phyloP scores from a whole-genome alignment of 129 eudicot genomes.

The Pseudognaphalium luteoalbum region DNA sequence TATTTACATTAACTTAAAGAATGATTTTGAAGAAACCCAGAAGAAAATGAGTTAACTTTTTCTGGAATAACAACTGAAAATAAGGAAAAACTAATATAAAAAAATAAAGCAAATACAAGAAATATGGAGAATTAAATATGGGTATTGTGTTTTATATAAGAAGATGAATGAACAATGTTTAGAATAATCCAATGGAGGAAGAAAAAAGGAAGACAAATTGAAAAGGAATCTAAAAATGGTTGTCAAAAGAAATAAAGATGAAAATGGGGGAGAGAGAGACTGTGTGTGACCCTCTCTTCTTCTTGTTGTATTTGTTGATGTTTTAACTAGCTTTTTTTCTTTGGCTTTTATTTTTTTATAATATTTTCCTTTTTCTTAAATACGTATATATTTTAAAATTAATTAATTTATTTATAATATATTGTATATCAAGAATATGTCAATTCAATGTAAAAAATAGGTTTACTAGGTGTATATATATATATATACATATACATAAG shows the following conservation, averaged over 20 bases:
- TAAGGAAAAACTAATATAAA: not conserved
- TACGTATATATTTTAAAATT: not conserved
- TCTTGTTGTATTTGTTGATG: slow-evolving; percentile 16
- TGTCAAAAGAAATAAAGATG: slow-evolving; percentile 23
- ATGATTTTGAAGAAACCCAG: not conserved
- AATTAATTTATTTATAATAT: not conserved
- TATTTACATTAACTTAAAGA: slow-evolving; percentile 1
- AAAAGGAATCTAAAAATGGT: slow-evolving; percentile 18
- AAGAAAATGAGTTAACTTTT: slow-evolving; percentile 6
- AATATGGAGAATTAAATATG: not conserved
- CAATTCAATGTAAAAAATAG: no score
- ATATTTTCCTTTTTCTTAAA: not conserved
- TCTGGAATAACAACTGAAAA: not conserved
- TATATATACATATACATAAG: no score
- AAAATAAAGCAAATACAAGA: not conserved
- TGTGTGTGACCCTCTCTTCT: slow-evolving; percentile 23
- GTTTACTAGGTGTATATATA: no score
- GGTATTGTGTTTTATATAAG: not conserved
- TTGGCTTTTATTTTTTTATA: not conserved
- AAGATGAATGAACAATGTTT: not conserved
- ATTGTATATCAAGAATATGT: no score
- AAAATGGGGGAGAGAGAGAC: slow-evolving; percentile 12
- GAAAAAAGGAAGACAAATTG: slow-evolving; percentile 12
- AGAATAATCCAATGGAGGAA: not conserved
- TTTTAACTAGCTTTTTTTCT: not conserved